These are phyloP conservation scores for Aspergillus flavus DNA, from an alignment of 2,329 filamentous ascomycete species.

Conservation along the genomic window DNA sequence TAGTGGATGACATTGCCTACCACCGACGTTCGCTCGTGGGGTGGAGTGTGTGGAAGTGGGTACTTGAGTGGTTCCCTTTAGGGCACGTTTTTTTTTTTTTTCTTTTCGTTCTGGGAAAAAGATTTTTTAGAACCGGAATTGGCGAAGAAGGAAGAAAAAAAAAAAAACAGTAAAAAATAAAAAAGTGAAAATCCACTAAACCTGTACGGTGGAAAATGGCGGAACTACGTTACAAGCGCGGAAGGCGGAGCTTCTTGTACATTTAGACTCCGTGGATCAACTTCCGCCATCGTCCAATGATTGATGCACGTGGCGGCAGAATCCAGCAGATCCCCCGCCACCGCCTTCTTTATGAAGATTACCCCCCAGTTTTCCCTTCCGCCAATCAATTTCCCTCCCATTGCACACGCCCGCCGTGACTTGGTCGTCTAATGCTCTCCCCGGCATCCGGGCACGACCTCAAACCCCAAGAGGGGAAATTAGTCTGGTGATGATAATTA, in stretches of 20 bases:
- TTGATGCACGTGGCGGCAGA: slow-evolving; percentile 36
- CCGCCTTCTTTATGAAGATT: slow-evolving; percentile 19
- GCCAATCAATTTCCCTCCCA: slow-evolving; percentile 14
- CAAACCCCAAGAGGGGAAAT: neutral
- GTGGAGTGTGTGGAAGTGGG: neutral
- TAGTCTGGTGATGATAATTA: neutral
- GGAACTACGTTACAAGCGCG: slow-evolving; percentile 5
- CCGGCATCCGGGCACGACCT: too few species aligned
- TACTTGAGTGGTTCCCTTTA: neutral
- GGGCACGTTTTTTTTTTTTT: neutral
- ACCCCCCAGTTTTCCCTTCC: neutral
- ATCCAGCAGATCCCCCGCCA: slow-evolving; percentile 20
- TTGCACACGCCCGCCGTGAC: neutral
- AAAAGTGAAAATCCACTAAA: neutral
- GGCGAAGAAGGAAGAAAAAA: too few species aligned
- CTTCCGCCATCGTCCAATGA: slow-evolving; percentile 31
- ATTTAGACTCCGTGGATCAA: neutral
- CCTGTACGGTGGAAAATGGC: slow-evolving; percentile 8
- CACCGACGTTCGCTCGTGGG: neutral
- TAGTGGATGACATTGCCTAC: slow-evolving; percentile 1
- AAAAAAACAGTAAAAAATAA: neutral
- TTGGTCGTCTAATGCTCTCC: too few species aligned
- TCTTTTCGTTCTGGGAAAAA: too few species aligned
- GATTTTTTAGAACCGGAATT: too few species aligned
- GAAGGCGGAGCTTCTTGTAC: slow-evolving; percentile 10